These are phyloP conservation scores for Scleromitrula shiraiana DNA, from an alignment of 2,329 filamentous ascomycete genomes.

Conservation along the genomic window DNA sequence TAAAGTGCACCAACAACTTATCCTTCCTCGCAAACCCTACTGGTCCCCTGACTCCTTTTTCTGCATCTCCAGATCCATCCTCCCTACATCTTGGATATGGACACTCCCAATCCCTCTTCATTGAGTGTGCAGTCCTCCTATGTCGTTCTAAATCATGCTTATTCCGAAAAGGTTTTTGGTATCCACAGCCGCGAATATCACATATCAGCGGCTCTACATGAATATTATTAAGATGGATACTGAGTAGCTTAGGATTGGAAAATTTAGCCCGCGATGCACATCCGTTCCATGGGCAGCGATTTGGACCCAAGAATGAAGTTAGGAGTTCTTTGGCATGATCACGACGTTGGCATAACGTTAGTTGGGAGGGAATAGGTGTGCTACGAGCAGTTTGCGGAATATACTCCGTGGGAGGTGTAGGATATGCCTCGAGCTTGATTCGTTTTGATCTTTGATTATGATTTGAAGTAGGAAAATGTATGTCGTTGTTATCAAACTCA, in stretches of 20 bases:
- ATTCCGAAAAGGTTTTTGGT: slow-evolving; percentile 6
- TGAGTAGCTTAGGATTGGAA: background rate
- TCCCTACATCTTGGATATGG: background rate
- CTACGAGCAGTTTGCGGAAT: background rate
- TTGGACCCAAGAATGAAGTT: background rate
- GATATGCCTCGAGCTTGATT: too few relatives aligned
- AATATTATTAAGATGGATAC: background rate
- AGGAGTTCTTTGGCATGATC: background rate
- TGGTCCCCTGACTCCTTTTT: too few relatives aligned
- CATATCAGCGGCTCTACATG: background rate
- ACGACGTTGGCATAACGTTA: background rate
- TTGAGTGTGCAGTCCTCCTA: background rate
- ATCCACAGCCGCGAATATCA: background rate
- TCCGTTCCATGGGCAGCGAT: background rate
- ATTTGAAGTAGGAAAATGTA: too few relatives aligned
- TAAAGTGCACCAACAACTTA: background rate
- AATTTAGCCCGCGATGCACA: slow-evolving; percentile 1
- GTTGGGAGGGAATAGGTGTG: background rate
- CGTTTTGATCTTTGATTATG: too few relatives aligned
- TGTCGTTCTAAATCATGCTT: slow-evolving; percentile 5
- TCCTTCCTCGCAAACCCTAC: background rate
- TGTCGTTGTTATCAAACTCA: too few relatives aligned
- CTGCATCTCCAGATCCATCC: background rate
- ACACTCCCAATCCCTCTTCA: background rate
- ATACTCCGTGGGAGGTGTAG: too few relatives aligned